Base-by-base conservation (phyloP, 208 protist genomes). In the Crithidia fasciculata region DNA sequence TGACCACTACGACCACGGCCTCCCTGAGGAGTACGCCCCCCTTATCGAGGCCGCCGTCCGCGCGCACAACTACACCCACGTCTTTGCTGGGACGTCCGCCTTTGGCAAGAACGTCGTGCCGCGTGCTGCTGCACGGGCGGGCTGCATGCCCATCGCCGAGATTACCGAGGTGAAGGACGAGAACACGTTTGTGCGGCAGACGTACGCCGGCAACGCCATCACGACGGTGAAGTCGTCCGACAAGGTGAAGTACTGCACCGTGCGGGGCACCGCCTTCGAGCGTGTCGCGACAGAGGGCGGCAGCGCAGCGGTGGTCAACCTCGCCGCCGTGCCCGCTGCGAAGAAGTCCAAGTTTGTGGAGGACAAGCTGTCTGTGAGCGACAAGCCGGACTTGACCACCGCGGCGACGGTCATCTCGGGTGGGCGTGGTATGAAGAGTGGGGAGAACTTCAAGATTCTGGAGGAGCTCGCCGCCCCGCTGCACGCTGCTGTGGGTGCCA, bases 191-290 rank as follows among this genome's bases (percentile, higher is more conserved):
- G 89, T 95, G 15, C 95, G 98, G 16, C 94, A 97, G 37, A 98
- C 98, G 66, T 99, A 99, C 83, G 99, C 99, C 36, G 98, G 98
- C 47, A 99, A 99, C 80, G 98, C 97, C 18, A 87, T 99, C 56
- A 85, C 91, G 19, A 99, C 93, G 7, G 92, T 99, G 18, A 86
- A 96, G 84, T 96, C 90, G 6, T 60, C 43, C 0, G 98, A 99
- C 70, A 67, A 78, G 62, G 80, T 98, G 49, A 98, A 99, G 85
- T 83, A 98, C 52, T 69, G 98, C 73, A 99, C 98, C 8, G 87
- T 99, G 56, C 91, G 99, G 56, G 78, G 95, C 41, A 99, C 98
- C 18, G 71, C 93, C 45, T 95, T 94, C 71, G 87, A 94, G 66
- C 85, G 85, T n/a, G 84, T 83, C 9, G 72, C 80, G 40, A 8